Base-by-base conservation (phyloP, 371 early-diverging fungal genomes). In the Lichtheimia ramosa region DNA sequence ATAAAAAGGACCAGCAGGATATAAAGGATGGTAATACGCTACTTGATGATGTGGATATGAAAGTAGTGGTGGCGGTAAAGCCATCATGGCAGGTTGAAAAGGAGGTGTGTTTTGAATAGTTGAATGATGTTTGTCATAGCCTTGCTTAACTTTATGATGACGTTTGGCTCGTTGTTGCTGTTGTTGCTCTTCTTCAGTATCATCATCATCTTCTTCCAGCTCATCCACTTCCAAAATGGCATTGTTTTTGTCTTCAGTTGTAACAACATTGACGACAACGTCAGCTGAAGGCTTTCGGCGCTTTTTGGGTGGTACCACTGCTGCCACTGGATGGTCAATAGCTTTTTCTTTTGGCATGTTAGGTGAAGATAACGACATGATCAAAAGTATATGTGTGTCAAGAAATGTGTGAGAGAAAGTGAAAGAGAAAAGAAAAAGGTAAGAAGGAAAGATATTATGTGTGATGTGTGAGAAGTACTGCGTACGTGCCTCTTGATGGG, bases 11-110 rank as follows among this genome's bases (percentile, higher is more conserved):
- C 58, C 40, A 49, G 54, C 56, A 41, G 40, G 58, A 42, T 64
- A 64, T 10, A 64, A 43, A 3, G 64, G 62, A 42, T 49, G 50
- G 20, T 64, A 64, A 28, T 54, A 61, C 4, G 61, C 55, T 16
- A 18, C 53, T 10, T 27, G 43, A n/a, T 24, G 56, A 14, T 27
- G 51, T 8, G 49, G 56, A 39, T 55, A 58, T 4, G 56, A 56
- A 23, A 63, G 13, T 18, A 55, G 42, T 14, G 63, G 54, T 21
- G 58, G 63, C 18, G 58, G 56, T n/a, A 55, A 48, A 3, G 59
- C 27, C 64, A 58, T 59, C 59, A 58, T 46, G 20, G 58, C 34
- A 10, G 52, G 50, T 52, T 18, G 18, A 3, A 46, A n/a, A 14
- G 46, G 46, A 5, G 46, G 34, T 34, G 34, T 34, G 34, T 10